Percentiles rank a stretch among this genome's conserved stretches.
Evolutionary conservation across 148 eudicot species (phyloP).

Genomic region (Suaeda aralocaspica): DNA sequence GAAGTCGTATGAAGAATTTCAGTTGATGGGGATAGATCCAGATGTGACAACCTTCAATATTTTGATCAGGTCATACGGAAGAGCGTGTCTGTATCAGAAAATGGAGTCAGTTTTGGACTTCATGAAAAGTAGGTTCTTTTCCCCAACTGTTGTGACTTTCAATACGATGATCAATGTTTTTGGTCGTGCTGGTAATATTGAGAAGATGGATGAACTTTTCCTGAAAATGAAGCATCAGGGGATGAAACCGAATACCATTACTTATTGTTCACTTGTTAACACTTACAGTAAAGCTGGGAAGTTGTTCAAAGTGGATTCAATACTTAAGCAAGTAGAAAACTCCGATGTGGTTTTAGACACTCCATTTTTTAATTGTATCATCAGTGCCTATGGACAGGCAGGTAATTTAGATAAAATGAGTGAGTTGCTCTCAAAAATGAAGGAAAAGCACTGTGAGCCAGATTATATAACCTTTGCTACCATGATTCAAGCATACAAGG

Average conservation of each 20-base stretch:
- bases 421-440: slow-evolving; percentile 54
- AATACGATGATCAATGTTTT: slow-evolving; percentile 60
- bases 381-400: slow-evolving; percentile 66
- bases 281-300: slow-evolving; percentile 68
- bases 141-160: slow-evolving; percentile 71
- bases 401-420: slow-evolving; percentile 60
- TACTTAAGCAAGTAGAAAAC: slow-evolving; percentile 72
- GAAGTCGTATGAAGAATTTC: slow-evolving; percentile 83
- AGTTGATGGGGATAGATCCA: slow-evolving; percentile 69
- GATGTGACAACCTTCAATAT: slow-evolving; percentile 77
- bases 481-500: slow-evolving; percentile 67
- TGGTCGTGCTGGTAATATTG: slow-evolving; percentile 56
- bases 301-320: slow-evolving; percentile 62
- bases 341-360: slow-evolving; percentile 77
- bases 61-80: slow-evolving; percentile 78
- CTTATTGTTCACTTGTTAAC: slow-evolving; percentile 70
- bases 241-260: slow-evolving; percentile 69
- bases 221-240: slow-evolving; percentile 90
- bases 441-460: slow-evolving; percentile 49
- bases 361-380: slow-evolving; percentile 68
- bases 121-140: slow-evolving; percentile 64
- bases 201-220: slow-evolving; percentile 67
- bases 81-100: slow-evolving; percentile 58
- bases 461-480: slow-evolving; percentile 72
- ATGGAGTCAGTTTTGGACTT: slow-evolving; percentile 61